phyloP scores from a whole-genome alignment of 352 stramenopile genomes.

The Pythium scleroteichum region DNA sequence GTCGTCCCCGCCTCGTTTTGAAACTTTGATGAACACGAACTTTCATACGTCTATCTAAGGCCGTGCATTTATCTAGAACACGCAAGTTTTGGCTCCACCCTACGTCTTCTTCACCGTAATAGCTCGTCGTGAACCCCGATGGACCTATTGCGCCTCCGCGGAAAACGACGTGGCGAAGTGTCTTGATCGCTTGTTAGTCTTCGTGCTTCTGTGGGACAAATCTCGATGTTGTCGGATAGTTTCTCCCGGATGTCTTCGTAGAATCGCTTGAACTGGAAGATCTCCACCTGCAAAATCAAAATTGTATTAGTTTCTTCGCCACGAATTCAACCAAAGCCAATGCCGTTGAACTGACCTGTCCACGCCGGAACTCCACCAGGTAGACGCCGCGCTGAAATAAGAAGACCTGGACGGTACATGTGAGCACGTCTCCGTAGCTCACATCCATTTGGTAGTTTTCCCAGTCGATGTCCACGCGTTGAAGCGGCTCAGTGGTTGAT shows the following conservation, averaged over 20 bases:
- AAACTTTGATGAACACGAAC: not conserved
- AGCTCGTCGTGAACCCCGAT: slow-evolving; percentile 35
- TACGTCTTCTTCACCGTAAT: slow-evolving; percentile 8
- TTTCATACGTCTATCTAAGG: slow-evolving; percentile 10
- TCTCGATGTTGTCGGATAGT: slow-evolving; percentile 53
- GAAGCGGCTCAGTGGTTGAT: slow-evolving; percentile 30
- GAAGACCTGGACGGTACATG: slow-evolving; percentile 81
- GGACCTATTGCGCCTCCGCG: slow-evolving; percentile 71
- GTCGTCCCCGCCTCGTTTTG: slow-evolving; percentile 2
- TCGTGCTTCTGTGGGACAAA: slow-evolving; percentile 5
- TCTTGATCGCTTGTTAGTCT: slow-evolving; percentile 1
- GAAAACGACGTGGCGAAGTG: slow-evolving; percentile 11
- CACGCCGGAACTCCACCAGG: slow-evolving; percentile 76
- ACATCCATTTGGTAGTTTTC: slow-evolving; percentile 76
- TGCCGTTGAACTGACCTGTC: slow-evolving; percentile 46
- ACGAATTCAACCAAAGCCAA: not conserved
- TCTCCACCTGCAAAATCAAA: slow-evolving; percentile 57
- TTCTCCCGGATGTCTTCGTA: slow-evolving; percentile 77
- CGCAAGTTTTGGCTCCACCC: slow-evolving; percentile 1
- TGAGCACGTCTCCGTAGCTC: slow-evolving; percentile 55
- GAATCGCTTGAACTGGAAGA: slow-evolving; percentile 88
- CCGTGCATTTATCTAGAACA: slow-evolving; percentile 21
- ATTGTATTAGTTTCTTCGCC: not conserved
- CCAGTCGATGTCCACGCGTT: slow-evolving; percentile 69
- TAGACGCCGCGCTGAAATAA: slow-evolving; percentile 81